Evolutionary conservation across 2,329 filamentous ascomycete species (phyloP).

Genomic region (Pyrenophora tritici-repentis): DNA sequence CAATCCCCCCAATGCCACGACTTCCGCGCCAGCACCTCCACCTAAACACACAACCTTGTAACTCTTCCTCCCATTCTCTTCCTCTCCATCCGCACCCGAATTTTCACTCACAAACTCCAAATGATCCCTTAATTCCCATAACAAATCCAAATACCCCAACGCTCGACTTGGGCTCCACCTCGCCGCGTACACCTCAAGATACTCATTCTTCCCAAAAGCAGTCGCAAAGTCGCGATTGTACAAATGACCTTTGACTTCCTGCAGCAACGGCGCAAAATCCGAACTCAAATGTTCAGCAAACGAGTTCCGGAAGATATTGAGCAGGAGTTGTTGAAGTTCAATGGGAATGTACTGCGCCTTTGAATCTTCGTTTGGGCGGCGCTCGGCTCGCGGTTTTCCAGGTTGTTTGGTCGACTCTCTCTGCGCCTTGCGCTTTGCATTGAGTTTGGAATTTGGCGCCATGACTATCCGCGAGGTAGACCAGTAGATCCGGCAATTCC

Average conservation of each 20-base stretch:
- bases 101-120: conserved; percentile 3
- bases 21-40: conserved; percentile 69
- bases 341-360: conserved; percentile 48
- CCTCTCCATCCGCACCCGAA: not conserved
- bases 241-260: conserved; percentile 83
- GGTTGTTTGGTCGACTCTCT: conserved; percentile 17
- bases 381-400: conserved; percentile 3
- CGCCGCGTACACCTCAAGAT: conserved; percentile 81
- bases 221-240: conserved; percentile 81
- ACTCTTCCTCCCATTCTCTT: conserved; percentile 4
- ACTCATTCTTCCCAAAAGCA: conserved; percentile 74
- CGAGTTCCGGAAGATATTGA: conserved; percentile 73
- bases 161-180: conserved; percentile 89
- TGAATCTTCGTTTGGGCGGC: conserved; percentile 3
- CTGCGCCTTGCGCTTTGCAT: conserved; percentile 22
- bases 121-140: conserved; percentile 47
- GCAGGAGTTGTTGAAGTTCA: conserved; percentile 68
- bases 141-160: conserved; percentile 75
- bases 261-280: conserved; percentile 63
- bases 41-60: conserved; percentile 62
- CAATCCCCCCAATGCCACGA: conserved; percentile 65
- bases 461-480: not conserved
- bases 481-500: too few relatives aligned
- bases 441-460: conserved; percentile 21
- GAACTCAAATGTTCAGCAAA: conserved; percentile 57